A percentile compares a stretch with the other conserved stretches of the same genome.
These are phyloP conservation scores for Rhodotorula diobovata DNA, from an alignment of 768 basidiomycete species.

Conservation along the genomic window DNA sequence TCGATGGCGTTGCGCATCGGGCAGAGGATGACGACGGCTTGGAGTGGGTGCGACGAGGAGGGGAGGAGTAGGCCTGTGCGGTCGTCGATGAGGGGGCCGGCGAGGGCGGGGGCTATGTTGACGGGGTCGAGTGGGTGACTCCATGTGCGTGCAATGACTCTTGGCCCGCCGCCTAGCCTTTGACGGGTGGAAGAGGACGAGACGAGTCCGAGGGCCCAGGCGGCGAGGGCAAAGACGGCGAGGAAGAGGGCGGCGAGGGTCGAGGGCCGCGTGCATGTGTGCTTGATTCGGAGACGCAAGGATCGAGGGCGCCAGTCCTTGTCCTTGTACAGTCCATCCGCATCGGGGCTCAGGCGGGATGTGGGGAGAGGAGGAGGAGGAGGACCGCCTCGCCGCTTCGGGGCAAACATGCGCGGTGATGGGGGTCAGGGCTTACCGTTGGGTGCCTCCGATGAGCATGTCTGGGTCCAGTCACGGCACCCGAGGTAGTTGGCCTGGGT, in stretches of 20 bases:
- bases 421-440: too few species aligned
- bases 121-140: too few species aligned
- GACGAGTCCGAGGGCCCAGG: background rate
- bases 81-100: background rate
- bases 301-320: background rate
- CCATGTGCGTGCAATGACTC: conserved; percentile 17
- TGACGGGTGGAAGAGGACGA: too few species aligned
- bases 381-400: background rate
- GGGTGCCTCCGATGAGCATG: too few species aligned
- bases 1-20: conserved; percentile 33
- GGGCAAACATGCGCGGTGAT: too few species aligned
- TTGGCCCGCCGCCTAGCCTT: background rate
- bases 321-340: background rate
- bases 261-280: background rate
- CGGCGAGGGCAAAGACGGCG: background rate
- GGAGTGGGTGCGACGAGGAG: background rate
- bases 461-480: too few species aligned
- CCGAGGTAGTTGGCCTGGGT: too few species aligned
- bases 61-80: background rate
- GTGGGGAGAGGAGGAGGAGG: background rate
- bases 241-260: background rate
- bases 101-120: background rate
- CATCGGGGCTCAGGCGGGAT: too few species aligned
- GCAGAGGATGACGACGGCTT: conserved; percentile 31
- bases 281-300: background rate